phyloP scores from a whole-genome alignment of 257 asterid species.

The Solanum bulbocastanum region DNA sequence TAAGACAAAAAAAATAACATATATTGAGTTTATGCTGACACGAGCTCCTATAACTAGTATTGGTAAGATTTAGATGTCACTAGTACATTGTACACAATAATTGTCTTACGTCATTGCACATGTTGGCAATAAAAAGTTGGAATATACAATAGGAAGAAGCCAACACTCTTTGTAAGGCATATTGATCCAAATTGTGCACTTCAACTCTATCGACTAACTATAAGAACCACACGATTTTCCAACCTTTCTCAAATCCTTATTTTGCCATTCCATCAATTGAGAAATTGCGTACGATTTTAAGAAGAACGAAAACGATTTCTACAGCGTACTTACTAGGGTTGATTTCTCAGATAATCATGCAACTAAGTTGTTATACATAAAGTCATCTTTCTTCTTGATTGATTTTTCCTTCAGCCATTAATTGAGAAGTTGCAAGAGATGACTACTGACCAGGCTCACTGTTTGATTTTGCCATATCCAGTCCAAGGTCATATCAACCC shows the following conservation, averaged over 20 bases:
- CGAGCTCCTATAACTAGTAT: too few species aligned
- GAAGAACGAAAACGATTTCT: slow-evolving; percentile 4
- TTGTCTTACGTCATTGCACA: not conserved
- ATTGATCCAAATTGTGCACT: not conserved
- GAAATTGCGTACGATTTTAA: not conserved
- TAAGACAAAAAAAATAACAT: too few species aligned
- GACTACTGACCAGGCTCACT: slow-evolving; percentile 17
- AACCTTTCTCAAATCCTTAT: not conserved
- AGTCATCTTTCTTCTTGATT: not conserved
- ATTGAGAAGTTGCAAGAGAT: not conserved
- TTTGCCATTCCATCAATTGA: too few species aligned
- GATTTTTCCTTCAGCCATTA: slow-evolving; percentile 5
- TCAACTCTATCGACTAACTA: not conserved
- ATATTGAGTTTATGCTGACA: too few species aligned
- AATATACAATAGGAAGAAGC: not conserved
- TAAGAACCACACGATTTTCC: not conserved
- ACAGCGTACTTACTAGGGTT: not conserved
- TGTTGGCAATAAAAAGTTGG: not conserved
- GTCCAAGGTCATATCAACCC: slow-evolving; percentile 32
- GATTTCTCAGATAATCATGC: too few species aligned
- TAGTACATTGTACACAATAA: too few species aligned
- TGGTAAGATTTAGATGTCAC: too few species aligned
- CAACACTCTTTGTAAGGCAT: not conserved
- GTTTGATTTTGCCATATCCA: slow-evolving; percentile 25
- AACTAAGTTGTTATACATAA: too few species aligned